A percentile compares a stretch with the other conserved stretches of the same genome.
Evolutionary conservation across 768 basidiomycete species (phyloP).

Genomic region (Kockovaella imperatae): DNA sequence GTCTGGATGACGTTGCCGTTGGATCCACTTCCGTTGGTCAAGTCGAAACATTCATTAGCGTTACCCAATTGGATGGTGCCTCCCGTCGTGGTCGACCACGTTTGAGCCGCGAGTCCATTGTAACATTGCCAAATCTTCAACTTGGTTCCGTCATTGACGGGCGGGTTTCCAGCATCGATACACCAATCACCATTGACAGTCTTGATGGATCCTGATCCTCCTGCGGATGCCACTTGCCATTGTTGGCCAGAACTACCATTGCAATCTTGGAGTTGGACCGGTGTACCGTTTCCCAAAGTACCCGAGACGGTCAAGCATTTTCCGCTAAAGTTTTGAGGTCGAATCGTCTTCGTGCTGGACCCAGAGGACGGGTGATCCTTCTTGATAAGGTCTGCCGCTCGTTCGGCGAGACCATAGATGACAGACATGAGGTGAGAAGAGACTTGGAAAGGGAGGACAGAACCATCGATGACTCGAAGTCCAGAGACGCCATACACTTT

Average conservation of each 20-base stretch:
- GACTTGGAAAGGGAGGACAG: constrained; percentile 34
- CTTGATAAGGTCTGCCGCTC: constrained; percentile 33
- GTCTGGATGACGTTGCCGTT: constrained; percentile 23
- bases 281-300: no score
- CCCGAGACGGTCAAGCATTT: no score
- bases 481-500: constrained; percentile 30
- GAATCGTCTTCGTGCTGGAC: neutral
- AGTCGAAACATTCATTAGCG: constrained; percentile 1
- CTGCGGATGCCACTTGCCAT: no score
- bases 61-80: constrained; percentile 14
- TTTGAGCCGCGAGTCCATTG: constrained; percentile 15
- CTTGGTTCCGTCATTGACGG: neutral
- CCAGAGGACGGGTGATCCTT: constrained; percentile 20
- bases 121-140: constrained; percentile 15
- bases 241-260: no score
- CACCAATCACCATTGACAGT: no score
- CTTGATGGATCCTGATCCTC: no score
- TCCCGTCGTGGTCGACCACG: constrained; percentile 23
- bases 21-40: constrained; percentile 12
- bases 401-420: constrained; percentile 36
- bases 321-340: no score
- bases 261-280: no score
- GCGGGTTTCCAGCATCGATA: neutral
- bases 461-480: constrained; percentile 36
- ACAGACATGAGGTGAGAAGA: constrained; percentile 34